Conservation (phyloP, 345 rosid species). For the Adansonia digitata region DNA sequence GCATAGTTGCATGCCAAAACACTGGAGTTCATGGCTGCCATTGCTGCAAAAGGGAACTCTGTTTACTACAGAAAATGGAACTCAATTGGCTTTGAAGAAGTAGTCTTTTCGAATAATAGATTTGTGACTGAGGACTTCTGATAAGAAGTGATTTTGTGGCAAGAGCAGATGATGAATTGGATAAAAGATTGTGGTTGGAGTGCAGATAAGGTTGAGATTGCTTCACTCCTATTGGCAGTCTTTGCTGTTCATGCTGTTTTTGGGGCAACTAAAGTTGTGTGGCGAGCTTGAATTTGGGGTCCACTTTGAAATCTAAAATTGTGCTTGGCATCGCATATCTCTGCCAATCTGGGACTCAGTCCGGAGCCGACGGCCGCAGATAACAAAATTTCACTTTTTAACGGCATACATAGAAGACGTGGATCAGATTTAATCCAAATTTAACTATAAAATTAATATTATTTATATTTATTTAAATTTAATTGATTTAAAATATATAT, state of each 20-base stretch:
- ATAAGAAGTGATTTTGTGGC: conserved; percentile 32
- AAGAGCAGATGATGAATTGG: conserved; percentile 41
- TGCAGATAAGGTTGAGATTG: conserved; percentile 98
- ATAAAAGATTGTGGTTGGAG: conserved; percentile 64
- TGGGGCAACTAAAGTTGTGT: conserved; percentile 9
- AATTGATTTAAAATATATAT: too few species aligned
- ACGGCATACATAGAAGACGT: too few species aligned
- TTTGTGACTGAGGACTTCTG: conserved; percentile 23
- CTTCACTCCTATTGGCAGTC: conserved; percentile 68
- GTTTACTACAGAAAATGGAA: neutral
- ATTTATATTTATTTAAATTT: too few species aligned
- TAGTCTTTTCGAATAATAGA: neutral
- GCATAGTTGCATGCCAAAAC: conserved; percentile 79
- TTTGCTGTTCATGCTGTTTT: neutral
- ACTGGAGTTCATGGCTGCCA: conserved; percentile 85
- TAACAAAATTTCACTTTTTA: neutral
- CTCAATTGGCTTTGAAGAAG: neutral
- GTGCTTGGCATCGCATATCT: conserved; percentile 9
- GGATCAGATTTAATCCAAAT: too few species aligned
- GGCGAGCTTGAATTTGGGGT: conserved; percentile 25
- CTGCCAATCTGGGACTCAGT: neutral
- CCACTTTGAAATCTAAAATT: conserved; percentile 30
- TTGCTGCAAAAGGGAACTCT: conserved; percentile 9
- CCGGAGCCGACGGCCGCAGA: neutral
- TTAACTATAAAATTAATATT: too few species aligned